Base-by-base conservation (phyloP, 2,329 filamentous ascomycete genomes). In the Colletotrichum orbiculare region DNA sequence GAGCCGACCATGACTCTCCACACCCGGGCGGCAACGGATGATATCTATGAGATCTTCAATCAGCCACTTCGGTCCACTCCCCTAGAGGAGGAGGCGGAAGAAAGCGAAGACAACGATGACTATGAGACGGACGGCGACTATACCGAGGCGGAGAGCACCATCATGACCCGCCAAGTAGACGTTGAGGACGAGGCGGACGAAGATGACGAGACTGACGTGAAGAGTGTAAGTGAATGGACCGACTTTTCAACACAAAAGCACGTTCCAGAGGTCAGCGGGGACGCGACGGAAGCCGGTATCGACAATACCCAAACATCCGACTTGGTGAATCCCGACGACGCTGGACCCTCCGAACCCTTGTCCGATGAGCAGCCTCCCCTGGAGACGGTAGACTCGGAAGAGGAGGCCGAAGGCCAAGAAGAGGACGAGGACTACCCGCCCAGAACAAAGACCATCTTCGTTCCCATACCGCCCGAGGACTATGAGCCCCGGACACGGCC, bases 1-100 rank as follows among this genome's bases (percentile, higher is more conserved):
- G 95, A 98, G 77, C 92, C 94, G n/a, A 99, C 96, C 2, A 97
- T 99, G 94, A 99, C 96, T 1, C 87, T 99, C 69, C 94, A 98
- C 74, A 99, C 96, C 11, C 92, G 88, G 71, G 95, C 96, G 69
- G 96, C 96, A 5, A 97, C 95, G 67, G 94, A 98, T 71, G 96
- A 99, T 71, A 97, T 99, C 56, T 98, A 98, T 73, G 94, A 94
- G 63, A 93, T 99, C 52, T 99, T 98, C 79, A 98, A 96, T 73
- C 92, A 96, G 63, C 95, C 96, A 2, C 77, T 95, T 17, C 78
- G 80, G 60, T 67, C 76, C 57, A 75, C 69, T 66, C 73, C 69
- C 13, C 73, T 55, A 61, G 58, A 57, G 1, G 72, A 78, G 13
- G 77, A 78, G 35, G 76, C 71, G 2, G 79, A 81, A 8, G 80